Evolutionary conservation across 345 rosid genomes (phyloP), one percentile per base, ranked within the genome.

Genomic region (Aquilaria yunnanensis): DNA sequence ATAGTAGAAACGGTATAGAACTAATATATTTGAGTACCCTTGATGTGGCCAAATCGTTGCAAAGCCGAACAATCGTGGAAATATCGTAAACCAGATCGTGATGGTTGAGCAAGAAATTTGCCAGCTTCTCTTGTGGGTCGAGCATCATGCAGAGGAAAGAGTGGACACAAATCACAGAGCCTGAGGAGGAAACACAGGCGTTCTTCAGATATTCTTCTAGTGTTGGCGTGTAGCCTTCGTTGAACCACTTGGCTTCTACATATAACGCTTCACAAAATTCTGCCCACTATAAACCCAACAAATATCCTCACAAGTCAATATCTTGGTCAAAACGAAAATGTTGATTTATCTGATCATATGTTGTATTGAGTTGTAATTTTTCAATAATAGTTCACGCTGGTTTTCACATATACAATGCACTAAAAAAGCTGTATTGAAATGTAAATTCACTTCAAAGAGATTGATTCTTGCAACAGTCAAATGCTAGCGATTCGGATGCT

Each of bases 221-320:
- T 1, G 82, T 59, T 14, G 89, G 82, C 2, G 59, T 66, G 14
- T 77, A 23, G 16, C 78, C 79, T 31, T 48, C 31, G 8, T 48
- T 48, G 57, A 59, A 61, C 89, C 89, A 84, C 54, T 73, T 75
- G 47, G 89, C 80, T 74, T 82, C 90, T 69, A 68, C 67, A 2
- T 77, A 64, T 41, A 81, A 49, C 12, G 86, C 60, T 34, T 78
- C 56, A 63, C 87, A 85, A 48, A 80, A 80, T 4, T 75, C 85
- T 59, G 70, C 66, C 90, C 90, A 85, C 90, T 85, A 50, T 1
- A 57, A 53, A 31, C 41, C 46, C 32, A 37, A 3, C 59, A 57
- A 46, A 9, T 2, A 13, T 12, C 23, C 23, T 37, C 43, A 2
- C 43, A 31, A 56, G 10, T 0, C 2, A 4, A 2, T 11, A 32